Conservation (phyloP, 176 grass and related monocot genomes). For the Raddia guianensis region DNA sequence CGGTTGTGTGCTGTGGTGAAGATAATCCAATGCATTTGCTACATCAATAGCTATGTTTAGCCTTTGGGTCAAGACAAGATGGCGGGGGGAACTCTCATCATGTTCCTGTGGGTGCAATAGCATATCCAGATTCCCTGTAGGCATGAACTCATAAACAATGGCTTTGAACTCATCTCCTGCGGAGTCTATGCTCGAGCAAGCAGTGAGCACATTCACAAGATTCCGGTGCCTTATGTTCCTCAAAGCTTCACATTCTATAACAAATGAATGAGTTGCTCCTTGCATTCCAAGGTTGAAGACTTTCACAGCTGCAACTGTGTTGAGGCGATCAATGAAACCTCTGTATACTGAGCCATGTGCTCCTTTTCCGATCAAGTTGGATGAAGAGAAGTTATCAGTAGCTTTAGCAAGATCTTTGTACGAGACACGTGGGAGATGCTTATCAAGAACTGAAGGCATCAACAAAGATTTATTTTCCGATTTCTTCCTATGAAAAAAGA, state of each 20-base stretch:
- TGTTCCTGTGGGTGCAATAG: constrained; percentile 24
- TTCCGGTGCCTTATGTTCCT: constrained; percentile 44
- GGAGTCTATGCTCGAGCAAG: constrained; percentile 42
- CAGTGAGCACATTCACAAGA: constrained; percentile 40
- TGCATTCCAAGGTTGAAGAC: constrained; percentile 38
- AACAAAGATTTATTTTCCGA: not conserved
- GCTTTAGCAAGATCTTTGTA: constrained; percentile 42
- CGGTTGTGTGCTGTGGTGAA: constrained; percentile 15
- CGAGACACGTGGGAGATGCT: constrained; percentile 30
- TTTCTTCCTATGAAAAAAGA: constrained; percentile 14
- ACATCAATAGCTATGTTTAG: constrained; percentile 41
- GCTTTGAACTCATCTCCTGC: constrained; percentile 50
- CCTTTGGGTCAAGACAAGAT: constrained; percentile 32
- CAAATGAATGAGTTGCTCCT: constrained; percentile 30
- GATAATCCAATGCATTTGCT: constrained; percentile 47
- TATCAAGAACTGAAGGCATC: not conserved
- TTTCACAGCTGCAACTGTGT: constrained; percentile 37
- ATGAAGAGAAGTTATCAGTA: constrained; percentile 25
- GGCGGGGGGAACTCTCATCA: not conserved
- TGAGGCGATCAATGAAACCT: constrained; percentile 7
- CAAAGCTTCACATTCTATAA: constrained; percentile 42
- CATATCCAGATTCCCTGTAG: constrained; percentile 29
- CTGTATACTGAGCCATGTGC: constrained; percentile 37
- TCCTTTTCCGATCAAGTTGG: constrained; percentile 43
- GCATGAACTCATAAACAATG: constrained; percentile 45